phyloP scores from a whole-genome alignment of 805 yeast species.

The Pichia membranifaciens region DNA sequence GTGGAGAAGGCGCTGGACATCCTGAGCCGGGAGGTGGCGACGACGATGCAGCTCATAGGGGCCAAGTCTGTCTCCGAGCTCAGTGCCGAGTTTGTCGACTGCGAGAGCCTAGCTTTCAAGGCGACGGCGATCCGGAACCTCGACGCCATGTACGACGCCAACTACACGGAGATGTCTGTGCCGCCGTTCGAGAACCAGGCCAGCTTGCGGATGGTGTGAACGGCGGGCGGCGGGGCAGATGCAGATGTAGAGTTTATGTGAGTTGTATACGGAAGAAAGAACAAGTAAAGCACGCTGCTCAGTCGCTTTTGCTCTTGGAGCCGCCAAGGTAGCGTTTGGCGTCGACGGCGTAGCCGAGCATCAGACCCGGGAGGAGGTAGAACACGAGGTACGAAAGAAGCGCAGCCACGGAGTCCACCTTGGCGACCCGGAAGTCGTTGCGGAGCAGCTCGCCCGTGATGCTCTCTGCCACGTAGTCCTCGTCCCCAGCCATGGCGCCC shows the following conservation, averaged over 20 bases:
- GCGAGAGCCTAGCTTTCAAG: constrained; percentile 56
- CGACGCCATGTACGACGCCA: constrained; percentile 51
- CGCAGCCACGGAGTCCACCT: not conserved
- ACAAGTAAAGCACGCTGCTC: no score
- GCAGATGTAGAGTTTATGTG: no score
- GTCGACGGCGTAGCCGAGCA: not conserved
- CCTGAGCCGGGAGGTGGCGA: constrained; percentile 49
- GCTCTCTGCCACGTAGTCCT: constrained; percentile 7
- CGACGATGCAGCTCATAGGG: constrained; percentile 61
- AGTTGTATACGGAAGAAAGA: no score
- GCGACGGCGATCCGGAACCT: constrained; percentile 41
- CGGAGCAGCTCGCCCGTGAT: constrained; percentile 3
- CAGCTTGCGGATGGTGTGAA: constrained; percentile 6
- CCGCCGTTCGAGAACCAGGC: constrained; percentile 17
- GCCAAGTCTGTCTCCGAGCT: constrained; percentile 33
- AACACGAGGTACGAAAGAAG: constrained; percentile 3
- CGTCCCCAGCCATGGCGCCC: constrained; percentile 5
- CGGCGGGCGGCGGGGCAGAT: no score
- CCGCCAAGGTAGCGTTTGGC: not conserved
- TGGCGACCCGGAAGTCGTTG: constrained; percentile 4
- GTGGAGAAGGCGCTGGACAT: constrained; percentile 56
- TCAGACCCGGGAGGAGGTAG: constrained; percentile 6
- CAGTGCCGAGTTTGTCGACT: constrained; percentile 46
- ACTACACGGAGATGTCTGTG: constrained; percentile 31
- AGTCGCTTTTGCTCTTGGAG: not conserved